Evolutionary conservation across 495 filamentous ascomycete species (phyloP), one percentile per base, ranked within the genome.

Genomic region (Xylaria palmicola): DNA sequence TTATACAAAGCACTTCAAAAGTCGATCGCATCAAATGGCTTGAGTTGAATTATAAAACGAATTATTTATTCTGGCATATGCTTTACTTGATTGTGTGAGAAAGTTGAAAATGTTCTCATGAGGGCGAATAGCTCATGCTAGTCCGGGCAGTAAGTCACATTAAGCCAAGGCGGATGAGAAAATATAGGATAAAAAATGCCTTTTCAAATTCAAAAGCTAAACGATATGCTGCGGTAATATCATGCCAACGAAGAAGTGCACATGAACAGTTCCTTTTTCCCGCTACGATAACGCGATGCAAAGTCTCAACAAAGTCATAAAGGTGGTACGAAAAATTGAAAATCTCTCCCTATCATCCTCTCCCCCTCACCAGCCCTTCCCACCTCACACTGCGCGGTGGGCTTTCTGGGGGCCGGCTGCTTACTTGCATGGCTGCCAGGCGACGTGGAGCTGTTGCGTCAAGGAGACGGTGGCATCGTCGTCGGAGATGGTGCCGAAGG

Each of bases 391-490:
- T 20, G 20, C 20, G 29, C 12, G 6, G 17, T 3, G 4, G 4
- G 10, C 1, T 2, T 6, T 13, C 7, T 29, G 15, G 10, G 3
- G n/a, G 8, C 12, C 29, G 7, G 17, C 54, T 27, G 34, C 44
- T 53, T 63, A 68, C 53, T 68, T 75, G 68, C 81, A 84, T 19
- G 69, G 50, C 63, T 72, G 71, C 81, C 81, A 84, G 56, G 69
- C 65, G 60, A 84, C 74, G 71, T 84, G 79, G 56, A 83, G 40
- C 72, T 83, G 79, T 68, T 84, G 80, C 27, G 79, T 82, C 68
- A 84, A 81, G 49, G 77, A 76, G 53, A 83, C 74, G 37, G 81
- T 84, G 60, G 81, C 81, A 60, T 84, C 81, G 66, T 84, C 81
- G 72, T 84, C 77, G 39, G 78, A 79, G 66, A 84, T 72, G 64